Evolutionary conservation across 2,329 filamentous ascomycete species (phyloP).

Genomic region (Monosporascus cannonballus): DNA sequence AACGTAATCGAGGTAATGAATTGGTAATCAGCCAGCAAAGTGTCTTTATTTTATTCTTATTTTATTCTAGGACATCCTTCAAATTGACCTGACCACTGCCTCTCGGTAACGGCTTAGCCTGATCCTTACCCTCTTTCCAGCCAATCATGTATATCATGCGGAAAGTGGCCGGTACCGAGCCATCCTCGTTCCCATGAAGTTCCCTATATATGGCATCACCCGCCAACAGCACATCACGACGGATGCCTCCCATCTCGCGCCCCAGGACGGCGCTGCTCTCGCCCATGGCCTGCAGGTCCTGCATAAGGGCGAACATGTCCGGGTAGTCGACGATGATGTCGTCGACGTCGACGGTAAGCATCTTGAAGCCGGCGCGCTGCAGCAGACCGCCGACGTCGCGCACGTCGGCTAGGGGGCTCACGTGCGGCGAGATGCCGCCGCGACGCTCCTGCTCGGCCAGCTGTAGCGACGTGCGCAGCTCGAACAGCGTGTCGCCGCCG

Average conservation of each 20-base stretch:
- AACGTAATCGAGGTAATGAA: neutral
- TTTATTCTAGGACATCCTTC: slow-evolving; percentile 65
- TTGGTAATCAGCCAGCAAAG: neutral
- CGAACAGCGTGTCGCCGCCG: slow-evolving; percentile 88
- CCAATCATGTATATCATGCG: slow-evolving; percentile 98
- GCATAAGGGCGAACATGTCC: slow-evolving; percentile 83
- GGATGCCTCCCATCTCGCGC: slow-evolving; percentile 73
- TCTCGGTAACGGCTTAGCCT: slow-evolving; percentile 72
- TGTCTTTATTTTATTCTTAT: slow-evolving; percentile 20
- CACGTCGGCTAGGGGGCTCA: slow-evolving; percentile 88
- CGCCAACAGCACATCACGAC: slow-evolving; percentile 78
- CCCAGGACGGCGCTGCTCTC: slow-evolving; percentile 85
- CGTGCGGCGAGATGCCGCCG: slow-evolving; percentile 86
- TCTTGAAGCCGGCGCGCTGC: slow-evolving; percentile 83
- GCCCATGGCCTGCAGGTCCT: slow-evolving; percentile 92
- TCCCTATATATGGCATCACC: slow-evolving; percentile 83
- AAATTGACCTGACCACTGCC: slow-evolving; percentile 84
- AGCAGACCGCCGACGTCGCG: slow-evolving; percentile 84
- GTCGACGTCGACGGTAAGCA: slow-evolving; percentile 94
- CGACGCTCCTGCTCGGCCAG: slow-evolving; percentile 84
- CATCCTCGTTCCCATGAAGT: slow-evolving; percentile 77
- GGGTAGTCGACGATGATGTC: slow-evolving; percentile 96
- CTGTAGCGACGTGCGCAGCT: slow-evolving; percentile 88
- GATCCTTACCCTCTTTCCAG: slow-evolving; percentile 80
- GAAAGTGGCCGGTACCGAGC: slow-evolving; percentile 80